Evolutionary conservation across 306 rosid species (phyloP), one percentile per base, ranked within the genome.

Genomic region (Rosa persica): DNA sequence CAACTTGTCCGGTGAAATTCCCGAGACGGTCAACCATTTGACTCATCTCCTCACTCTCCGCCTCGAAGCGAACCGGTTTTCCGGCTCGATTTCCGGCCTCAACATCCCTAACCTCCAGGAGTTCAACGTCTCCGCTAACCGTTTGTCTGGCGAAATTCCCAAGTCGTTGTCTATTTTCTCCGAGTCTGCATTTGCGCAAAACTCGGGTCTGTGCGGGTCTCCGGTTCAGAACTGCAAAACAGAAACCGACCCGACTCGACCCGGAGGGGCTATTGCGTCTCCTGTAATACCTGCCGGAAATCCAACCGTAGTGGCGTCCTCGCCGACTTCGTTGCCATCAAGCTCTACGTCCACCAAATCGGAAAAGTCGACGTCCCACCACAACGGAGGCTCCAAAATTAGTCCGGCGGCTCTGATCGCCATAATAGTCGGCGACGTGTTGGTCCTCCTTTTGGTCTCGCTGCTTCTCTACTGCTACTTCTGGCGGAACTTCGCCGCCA

Each of bases 241-340:
- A 1, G 67, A 39, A 0, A 57, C 66, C 12, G 81, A 92, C 78
- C 98, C 96, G 8, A 84, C 80, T 0, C 82, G 80, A 58, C 97
- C 98, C n/a, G 91, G 97, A 80, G 96, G 97, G 23, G 95, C 96
- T 12, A 81, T 89, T 0, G 96, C 94, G 7, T 89, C 98, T 1
- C 92, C 96, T 2, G 52, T 91, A 61, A 77, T 66, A 12, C 93
- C 91, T 0, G 72, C 72, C 0, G 39, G 72, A 55, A 83, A 76
- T 47, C 80, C 85, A 4, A 76, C 83, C 0, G 82, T 85, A 0
- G 90, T 93, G 3, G 78, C 98, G 12, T 93, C 98, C 5, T 91
- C 97, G 0, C 97, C 98, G 6, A 88, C 87, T 39, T 80, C 97
- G 70, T 47, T 85, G 70, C 92, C 97, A 6, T n/a, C 44, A 20